A percentile compares a stretch with the other conserved stretches of the same genome.
phyloP scores from a whole-genome alignment of 139 green algal species.

The Coccomyxa sp. region DNA sequence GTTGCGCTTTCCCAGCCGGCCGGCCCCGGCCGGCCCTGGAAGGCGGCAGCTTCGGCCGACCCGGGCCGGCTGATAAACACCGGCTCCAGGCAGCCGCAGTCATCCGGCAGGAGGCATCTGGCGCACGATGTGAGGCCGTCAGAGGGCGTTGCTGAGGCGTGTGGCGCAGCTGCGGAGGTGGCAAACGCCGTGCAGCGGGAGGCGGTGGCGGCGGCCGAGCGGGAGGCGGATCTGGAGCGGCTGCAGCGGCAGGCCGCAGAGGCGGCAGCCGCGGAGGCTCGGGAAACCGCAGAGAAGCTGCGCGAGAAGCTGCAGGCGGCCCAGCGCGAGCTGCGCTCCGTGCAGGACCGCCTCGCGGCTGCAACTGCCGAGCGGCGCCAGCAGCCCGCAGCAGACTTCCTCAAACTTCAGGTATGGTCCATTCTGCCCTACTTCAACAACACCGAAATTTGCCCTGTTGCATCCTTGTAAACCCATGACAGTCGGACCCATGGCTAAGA shows the following conservation, averaged over 20 bases:
- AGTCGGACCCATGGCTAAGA: neutral
- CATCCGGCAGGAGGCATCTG: neutral
- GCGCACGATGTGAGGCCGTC: neutral
- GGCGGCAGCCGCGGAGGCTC: slow-evolving; percentile 6
- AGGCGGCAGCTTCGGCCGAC: neutral
- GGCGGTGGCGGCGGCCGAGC: slow-evolving; percentile 31
- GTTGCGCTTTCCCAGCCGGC: neutral
- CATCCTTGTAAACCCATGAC: neutral
- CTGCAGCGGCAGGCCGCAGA: slow-evolving; percentile 40
- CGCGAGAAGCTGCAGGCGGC: slow-evolving; percentile 16
- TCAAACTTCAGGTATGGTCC: too few species aligned
- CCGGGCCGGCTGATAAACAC: neutral
- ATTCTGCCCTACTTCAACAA: too few species aligned
- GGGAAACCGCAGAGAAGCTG: slow-evolving; percentile 18
- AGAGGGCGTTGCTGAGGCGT: neutral
- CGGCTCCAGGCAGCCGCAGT: neutral
- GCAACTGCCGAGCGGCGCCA: neutral
- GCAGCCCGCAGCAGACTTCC: neutral
- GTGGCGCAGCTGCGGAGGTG: slow-evolving; percentile 3
- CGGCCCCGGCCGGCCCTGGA: neutral
- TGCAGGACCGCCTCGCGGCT: neutral
- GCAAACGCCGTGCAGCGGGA: slow-evolving; percentile 24
- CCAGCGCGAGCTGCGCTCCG: neutral
- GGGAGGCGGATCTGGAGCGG: slow-evolving; percentile 47
- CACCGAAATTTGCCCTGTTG: too few species aligned